Percentiles rank a stretch among this genome's conserved stretches.
These are phyloP conservation scores for Rhizodiscina lignyota DNA, from an alignment of 495 filamentous ascomycete species.

Conservation along the genomic window DNA sequence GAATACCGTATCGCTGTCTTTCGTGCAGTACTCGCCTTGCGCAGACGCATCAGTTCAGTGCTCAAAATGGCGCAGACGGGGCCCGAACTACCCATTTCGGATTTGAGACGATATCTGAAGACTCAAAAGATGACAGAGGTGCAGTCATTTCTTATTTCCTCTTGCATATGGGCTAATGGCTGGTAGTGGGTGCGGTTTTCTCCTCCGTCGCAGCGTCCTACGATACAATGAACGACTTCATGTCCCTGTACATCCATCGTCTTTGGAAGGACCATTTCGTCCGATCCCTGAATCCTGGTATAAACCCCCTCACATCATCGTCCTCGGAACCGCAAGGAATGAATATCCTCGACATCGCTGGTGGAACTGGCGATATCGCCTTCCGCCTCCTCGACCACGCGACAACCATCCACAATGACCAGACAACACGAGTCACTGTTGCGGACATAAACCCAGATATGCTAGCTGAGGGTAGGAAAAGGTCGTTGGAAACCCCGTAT, in stretches of 20 bases:
- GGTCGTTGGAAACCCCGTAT: constrained; percentile 43
- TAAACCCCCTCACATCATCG: constrained; percentile 33
- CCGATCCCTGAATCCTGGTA: constrained; percentile 74
- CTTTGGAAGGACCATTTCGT: constrained; percentile 99
- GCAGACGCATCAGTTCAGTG: no score
- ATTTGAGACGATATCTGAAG: constrained; percentile 71
- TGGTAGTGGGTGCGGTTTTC: constrained; percentile 70
- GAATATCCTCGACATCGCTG: constrained; percentile 92
- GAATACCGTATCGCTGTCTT: no score
- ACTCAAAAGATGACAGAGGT: constrained; percentile 66
- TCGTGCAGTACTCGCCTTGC: no score
- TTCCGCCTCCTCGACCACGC: constrained; percentile 91
- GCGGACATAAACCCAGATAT: constrained; percentile 92
- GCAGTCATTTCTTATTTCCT: constrained; percentile 6
- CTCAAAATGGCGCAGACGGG: no score
- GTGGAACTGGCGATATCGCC: constrained; percentile 94
- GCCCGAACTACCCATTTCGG: constrained; percentile 96
- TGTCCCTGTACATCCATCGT: constrained; percentile 93
- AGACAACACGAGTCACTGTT: constrained; percentile 64
- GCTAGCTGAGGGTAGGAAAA: constrained; percentile 73
- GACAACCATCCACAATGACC: constrained; percentile 65
- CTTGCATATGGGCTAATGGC: constrained; percentile 10
- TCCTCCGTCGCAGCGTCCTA: constrained; percentile 84
- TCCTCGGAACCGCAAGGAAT: constrained; percentile 30
- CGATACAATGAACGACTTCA: constrained; percentile 97